Base-by-base conservation (phyloP, 1,284 basidiomycete genomes). In the Polyporus tsugae region DNA sequence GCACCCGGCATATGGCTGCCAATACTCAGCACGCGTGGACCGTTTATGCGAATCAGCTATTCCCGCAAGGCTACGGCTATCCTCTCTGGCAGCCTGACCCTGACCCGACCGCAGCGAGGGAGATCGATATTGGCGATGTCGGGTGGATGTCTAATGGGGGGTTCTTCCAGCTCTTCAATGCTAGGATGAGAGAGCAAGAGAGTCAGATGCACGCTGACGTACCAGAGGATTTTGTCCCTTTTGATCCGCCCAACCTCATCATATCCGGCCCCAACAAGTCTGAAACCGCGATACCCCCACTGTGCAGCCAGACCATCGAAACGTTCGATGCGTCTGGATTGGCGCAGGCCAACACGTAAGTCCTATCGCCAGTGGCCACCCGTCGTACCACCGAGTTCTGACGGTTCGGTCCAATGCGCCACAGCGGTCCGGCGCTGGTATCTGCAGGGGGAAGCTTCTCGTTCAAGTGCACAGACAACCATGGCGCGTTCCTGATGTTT, bases 101-200 rank as follows among this genome's bases (percentile, higher is more conserved):
- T 35, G 42, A 62, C n/a, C 33, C 44, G 17, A 19, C 13, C 0
- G 33, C 64, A 2, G 62, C 60, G 11, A 46, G 63, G 36, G 70
- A 71, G 42, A 66, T 75, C 7, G 11, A 65, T 29, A 69, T 76
- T 19, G 76, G 75, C 5, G 76, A 77, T 67, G 75, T 78, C 7
- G 75, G 76, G 2, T 75, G 65, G 59, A 5, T 75, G 13, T 42
- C 68, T 7, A 60, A 72, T 1, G 75, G 76, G 13, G 44, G 62
- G 0, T 75, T 76, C 64, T 55, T 59, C 22, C 72, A 72, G 35
- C 55, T 77, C 2, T 74, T 77, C 66, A 74, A 76, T 33, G 62
- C 68, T 0, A 61, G 49, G 55, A 53, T 25, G 4, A 25, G 6
- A 1, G 38, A 4, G 22, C 33, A 60, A 4, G 62, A 60, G 10